Percentiles rank a stretch among this genome's conserved stretches.
These are phyloP conservation scores for Mediolabrus comicus DNA, from an alignment of 108 stramenopile genomes.

Conservation along the genomic window DNA sequence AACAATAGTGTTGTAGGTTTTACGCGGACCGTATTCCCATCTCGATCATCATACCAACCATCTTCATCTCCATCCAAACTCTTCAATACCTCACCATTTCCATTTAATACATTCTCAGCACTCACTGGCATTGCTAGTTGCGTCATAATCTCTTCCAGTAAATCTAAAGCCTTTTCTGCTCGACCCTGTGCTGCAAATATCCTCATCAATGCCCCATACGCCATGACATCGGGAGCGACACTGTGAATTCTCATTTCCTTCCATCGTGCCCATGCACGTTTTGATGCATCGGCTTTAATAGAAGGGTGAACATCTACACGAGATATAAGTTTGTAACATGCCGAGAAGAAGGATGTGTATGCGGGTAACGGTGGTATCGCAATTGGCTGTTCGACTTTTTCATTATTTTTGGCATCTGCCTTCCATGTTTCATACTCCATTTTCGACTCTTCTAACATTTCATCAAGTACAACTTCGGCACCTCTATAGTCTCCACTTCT, in stretches of 20 bases:
- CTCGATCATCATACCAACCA: slow-evolving; percentile 41
- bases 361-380: slow-evolving; percentile 66
- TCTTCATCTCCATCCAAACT: slow-evolving; percentile 42
- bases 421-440: slow-evolving; percentile 17
- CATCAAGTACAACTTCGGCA: slow-evolving; percentile 64
- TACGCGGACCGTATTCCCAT: slow-evolving; percentile 59
- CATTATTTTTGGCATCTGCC: not conserved
- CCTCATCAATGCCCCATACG: slow-evolving; percentile 79
- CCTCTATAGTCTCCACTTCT: slow-evolving; percentile 78
- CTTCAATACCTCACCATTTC: slow-evolving; percentile 28
- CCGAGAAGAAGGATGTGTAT: slow-evolving; percentile 81
- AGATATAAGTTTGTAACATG: slow-evolving; percentile 77
- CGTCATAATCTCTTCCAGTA: slow-evolving; percentile 74
- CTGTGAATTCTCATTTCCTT: slow-evolving; percentile 83
- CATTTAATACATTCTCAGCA: slow-evolving; percentile 30
- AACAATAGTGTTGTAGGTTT: slow-evolving; percentile 84
- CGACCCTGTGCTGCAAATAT: slow-evolving; percentile 74
- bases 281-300: slow-evolving; percentile 70
- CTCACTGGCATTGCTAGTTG: slow-evolving; percentile 41
- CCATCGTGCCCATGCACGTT: slow-evolving; percentile 77
- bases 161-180: slow-evolving; percentile 71
- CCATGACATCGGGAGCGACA: slow-evolving; percentile 81
- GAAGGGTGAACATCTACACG: slow-evolving; percentile 65
- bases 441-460: slow-evolving; percentile 58
- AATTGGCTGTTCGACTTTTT: slow-evolving; percentile 26